Evolutionary conservation across 257 asterid species (phyloP), one percentile per base, ranked within the genome.

Genomic region (Nyctanthes arbortristis): DNA sequence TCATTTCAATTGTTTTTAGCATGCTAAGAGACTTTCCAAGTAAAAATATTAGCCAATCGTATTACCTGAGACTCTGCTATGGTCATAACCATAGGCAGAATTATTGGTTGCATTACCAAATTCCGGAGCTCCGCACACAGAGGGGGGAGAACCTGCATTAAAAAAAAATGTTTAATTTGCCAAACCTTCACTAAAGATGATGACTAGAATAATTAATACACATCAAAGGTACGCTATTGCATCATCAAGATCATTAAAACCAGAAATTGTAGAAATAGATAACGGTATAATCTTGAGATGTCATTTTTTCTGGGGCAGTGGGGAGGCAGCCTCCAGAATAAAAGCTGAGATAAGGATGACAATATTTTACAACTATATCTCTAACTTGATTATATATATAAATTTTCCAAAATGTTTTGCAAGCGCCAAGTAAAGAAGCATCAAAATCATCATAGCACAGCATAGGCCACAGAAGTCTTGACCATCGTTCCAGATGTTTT

Each of bases 31-130:
- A 67, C 52, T 68, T 52, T 72, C 62, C 72, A 70, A 68, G 59
- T 64, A 33, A 56, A 63, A 72, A 28, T 59, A 62, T n/a, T 66
- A 69, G 72, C 40, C 49, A 61, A 66, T 13, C 14, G 13, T 20
- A 60, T 65, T 84, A 94, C 99, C 97, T 94, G 99, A 58, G 97
- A 91, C 73, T 91, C 97, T 5, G 99, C 99, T 69, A 94, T 91
- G 31, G 99, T 94, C 77, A 94, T 78, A 78, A 94, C 99, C 99
- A 94, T 94, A 55, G 99, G 99, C 73, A 94, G 86, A 83, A 94
- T 94, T 93, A 94, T 86, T 39, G 97, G 97, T 71, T 94, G 99
- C 99, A 94, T 91, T 20, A 94, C 99, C 93, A 94, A 65, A 80
- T 94, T 94, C 27, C 99, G 85, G 35, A 94, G 99, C 85, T 94